phyloP scores from a whole-genome alignment of 2,329 filamentous ascomycete genomes.

The Didymella segeticola region DNA sequence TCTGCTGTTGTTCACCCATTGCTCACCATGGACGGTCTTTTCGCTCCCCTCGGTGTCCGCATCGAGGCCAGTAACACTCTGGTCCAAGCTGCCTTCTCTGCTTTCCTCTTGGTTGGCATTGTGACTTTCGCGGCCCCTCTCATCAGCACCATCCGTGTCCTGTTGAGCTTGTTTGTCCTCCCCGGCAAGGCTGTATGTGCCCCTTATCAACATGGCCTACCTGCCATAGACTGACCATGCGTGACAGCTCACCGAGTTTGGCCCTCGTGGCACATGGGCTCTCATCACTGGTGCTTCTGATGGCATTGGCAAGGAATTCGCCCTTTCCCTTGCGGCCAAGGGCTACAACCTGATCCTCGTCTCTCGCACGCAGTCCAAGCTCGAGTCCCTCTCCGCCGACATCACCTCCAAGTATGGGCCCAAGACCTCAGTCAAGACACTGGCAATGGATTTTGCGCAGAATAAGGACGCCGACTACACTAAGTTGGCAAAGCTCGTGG shows the following conservation, averaged over 20 bases:
- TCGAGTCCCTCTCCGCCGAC: constrained; percentile 76
- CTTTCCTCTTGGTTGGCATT: constrained; percentile 40
- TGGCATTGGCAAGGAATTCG: constrained; percentile 96
- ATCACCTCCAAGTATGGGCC: constrained; percentile 73
- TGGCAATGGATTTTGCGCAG: constrained; percentile 90
- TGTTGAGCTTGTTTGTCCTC: constrained; percentile 58
- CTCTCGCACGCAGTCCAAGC: constrained; percentile 93
- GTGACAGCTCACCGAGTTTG: constrained; percentile 78
- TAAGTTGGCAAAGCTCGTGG: constrained; percentile 70
- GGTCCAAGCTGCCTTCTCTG: constrained; percentile 35
- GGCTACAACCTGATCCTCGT: constrained; percentile 96
- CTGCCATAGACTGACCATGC: not conserved
- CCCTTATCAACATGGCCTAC: not conserved
- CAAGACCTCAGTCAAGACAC: constrained; percentile 72
- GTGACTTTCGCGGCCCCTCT: constrained; percentile 44
- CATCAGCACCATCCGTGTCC: constrained; percentile 55
- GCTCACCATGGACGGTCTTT: constrained; percentile 14
- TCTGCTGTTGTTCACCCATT: not conserved
- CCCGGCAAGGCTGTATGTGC: constrained; percentile 55
- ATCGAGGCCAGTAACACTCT: constrained; percentile 41
- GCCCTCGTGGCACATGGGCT: constrained; percentile 90
- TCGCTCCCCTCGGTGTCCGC: constrained; percentile 37
- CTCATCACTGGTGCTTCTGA: constrained; percentile 95
- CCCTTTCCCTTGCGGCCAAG: constrained; percentile 84
- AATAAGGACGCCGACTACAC: constrained; percentile 83